Evolutionary conservation across 2,329 filamentous ascomycete species (phyloP).

Genomic region (Calonectria pteridis): DNA sequence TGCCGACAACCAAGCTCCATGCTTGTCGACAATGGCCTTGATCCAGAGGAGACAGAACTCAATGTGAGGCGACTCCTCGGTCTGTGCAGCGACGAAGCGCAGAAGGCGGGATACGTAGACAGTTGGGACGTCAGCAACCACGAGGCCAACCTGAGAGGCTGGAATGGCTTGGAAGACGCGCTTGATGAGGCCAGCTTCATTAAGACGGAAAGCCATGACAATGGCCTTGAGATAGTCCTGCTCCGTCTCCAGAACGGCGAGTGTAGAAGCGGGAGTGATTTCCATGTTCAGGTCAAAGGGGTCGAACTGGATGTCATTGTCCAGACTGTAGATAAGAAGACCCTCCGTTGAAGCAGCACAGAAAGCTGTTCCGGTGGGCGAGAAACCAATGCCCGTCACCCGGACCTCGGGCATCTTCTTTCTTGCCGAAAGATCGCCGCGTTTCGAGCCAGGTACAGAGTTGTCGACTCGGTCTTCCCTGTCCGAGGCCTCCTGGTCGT

Average conservation of each 20-base stretch:
- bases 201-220: constrained; percentile 97
- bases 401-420: constrained; percentile 85
- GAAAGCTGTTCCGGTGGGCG: constrained; percentile 89
- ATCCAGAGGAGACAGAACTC: constrained; percentile 97
- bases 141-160: constrained; percentile 77
- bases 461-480: constrained; percentile 85
- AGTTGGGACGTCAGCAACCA: constrained; percentile 82
- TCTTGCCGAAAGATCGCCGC: constrained; percentile 84
- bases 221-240: constrained; percentile 91
- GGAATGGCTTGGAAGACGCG: constrained; percentile 89
- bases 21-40: constrained; percentile 82
- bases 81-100: constrained; percentile 87
- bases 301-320: constrained; percentile 87
- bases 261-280: constrained; percentile 88
- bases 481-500: constrained; percentile 90
- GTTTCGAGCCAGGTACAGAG: constrained; percentile 85
- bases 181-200: constrained; percentile 84
- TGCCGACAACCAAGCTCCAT: constrained; percentile 87
- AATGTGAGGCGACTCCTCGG: constrained; percentile 90
- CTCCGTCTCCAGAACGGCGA: constrained; percentile 75
- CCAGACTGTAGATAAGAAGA: constrained; percentile 91
- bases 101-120: constrained; percentile 90
- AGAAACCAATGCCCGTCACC: constrained; percentile 87
- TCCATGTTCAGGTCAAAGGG: constrained; percentile 96
- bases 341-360: constrained; percentile 97